Base-by-base conservation (phyloP, 257 asterid species). In the Phtheirospermum japonicum region DNA sequence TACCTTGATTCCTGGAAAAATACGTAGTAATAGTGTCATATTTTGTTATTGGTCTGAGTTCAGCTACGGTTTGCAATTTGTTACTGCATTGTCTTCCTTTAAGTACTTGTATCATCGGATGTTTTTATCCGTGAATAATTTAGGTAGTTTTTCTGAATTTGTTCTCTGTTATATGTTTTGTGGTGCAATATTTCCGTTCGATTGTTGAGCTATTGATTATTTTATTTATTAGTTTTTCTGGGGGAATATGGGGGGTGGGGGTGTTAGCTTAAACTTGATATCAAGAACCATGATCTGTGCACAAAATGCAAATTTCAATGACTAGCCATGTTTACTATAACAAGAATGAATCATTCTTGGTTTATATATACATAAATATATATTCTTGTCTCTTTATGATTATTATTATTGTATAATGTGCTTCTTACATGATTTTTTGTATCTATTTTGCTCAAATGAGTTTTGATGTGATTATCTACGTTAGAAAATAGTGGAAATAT, bases 391-490 rank as follows among this genome's bases (percentile, higher is more conserved):
- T 52, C 9, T 9, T 8, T 39, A 11, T 8, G 57, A 12, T 26
- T 20, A 19, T 50, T 50, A 39, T 48, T 16, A 48, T 10, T 39
- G 10, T 48, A 16, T 30, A 10, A 11, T 23, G 51, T 63, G 59
- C n/a, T 57, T 36, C 37, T 61, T 61, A 43, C 56, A 6, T 26
- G 53, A 10, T 7, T 8, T 39, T 18, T 43, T 61, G 12, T 0
- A 39, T 9, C 49, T 10, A 6, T 56, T n/a, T 57, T 57, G 31
- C 5, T 33, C 28, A 43, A 55, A 20, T 12, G 7, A 8, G 7
- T 9, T 26, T 59, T 71, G 73, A 68, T 72, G 65, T 42, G 30
- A 34, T 63, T 69, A 33, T 63, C 40, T 32, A n/a, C n/a, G n/a
- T n/a, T n/a, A n/a, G n/a, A n/a, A n/a, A n/a, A n/a, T n/a, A n/a